Percentiles rank a stretch among this genome's conserved stretches.
phyloP scores from a whole-genome alignment of 192 early-diverging fungal genomes.

The Dissophora globulifera region DNA sequence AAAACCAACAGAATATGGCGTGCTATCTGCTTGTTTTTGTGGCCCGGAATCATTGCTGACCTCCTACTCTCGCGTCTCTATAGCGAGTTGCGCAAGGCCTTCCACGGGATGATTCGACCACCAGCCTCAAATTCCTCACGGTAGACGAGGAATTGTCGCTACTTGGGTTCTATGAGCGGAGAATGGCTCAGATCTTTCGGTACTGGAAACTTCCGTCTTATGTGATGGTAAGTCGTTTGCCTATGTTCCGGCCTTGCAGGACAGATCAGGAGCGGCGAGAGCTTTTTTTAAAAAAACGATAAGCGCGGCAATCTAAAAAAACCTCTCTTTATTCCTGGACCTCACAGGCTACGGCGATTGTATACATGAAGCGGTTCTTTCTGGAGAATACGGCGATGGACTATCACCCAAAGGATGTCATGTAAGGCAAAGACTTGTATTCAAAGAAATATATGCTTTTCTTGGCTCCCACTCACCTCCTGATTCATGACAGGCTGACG shows the following conservation, averaged over 20 bases:
- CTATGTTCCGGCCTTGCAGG: too few relatives aligned
- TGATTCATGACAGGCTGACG: too few relatives aligned
- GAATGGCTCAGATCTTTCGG: conserved; percentile 55
- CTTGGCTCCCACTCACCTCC: too few relatives aligned
- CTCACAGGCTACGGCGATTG: conserved; percentile 78
- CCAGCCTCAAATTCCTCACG: conserved; percentile 56
- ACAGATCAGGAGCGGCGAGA: too few relatives aligned
- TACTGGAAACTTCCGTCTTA: conserved; percentile 58
- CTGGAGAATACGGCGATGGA: conserved; percentile 83
- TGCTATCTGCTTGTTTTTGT: too few relatives aligned
- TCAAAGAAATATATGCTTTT: too few relatives aligned
- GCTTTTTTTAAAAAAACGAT: too few relatives aligned
- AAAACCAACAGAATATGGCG: too few relatives aligned
- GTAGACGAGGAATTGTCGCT: conserved; percentile 64
- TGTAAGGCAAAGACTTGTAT: conserved; percentile 44
- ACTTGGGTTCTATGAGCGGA: conserved; percentile 65
- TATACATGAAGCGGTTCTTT: conserved; percentile 86
- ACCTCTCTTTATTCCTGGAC: too few relatives aligned
- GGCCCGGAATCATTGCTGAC: too few relatives aligned
- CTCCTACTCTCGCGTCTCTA: background rate
- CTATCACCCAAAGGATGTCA: conserved; percentile 81
- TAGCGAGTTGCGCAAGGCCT: conserved; percentile 29
- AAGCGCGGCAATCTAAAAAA: too few relatives aligned
- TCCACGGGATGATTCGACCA: conserved; percentile 18
- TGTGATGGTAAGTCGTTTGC: conserved; percentile 57